Base-by-base conservation (phyloP, 441 rosid species). In the Syzygium malaccense region DNA sequence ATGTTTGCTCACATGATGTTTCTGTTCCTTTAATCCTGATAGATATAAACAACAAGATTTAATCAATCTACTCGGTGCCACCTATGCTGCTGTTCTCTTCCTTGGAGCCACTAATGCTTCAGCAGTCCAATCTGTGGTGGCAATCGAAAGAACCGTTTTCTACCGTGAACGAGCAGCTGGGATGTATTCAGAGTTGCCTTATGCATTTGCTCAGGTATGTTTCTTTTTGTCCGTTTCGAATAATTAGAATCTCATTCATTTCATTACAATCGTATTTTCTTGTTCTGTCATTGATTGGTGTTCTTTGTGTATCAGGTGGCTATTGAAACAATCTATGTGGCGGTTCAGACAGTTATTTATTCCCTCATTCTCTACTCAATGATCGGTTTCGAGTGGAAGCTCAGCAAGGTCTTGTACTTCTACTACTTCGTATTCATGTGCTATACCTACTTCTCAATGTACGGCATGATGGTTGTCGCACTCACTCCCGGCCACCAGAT, bases 91-190 rank as follows among this genome's bases (percentile, higher is more conserved):
- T 26, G 94, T 96, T 26, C 86, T 94, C 60, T 98, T 98, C 95
- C 97, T 98, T 2, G 99, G 99, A 89, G 98, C 94, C 86, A 93
- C 96, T 88, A 96, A 95, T 68, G 90, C 97, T 84, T 91, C 97
- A 28, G 48, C 96, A 17, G 98, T 96, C 75, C 93, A 91, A 91
- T 90, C 98, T 19, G 90, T 94, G 13, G 94, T 98, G 45, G 90
- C 97, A 58, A 90, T 95, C 23, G 99, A 98, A 88, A 92, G 97
- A 89, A 96, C 97, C 2, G 97, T 96, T 25, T 96, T 96, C 92
- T 98, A 96, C 93, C 95, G 98, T 0, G 99, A 98, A 93, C 94
- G 93, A 90, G 99, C 98, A 0, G 99, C 98, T 3, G 97, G 99
- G 89, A 96, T 96, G 99, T 97, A 96, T 92, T 97, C 98, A 2